These are phyloP conservation scores for Lepiota brunneoincarnata DNA, from an alignment of 768 basidiomycete species.

Conservation along the genomic window DNA sequence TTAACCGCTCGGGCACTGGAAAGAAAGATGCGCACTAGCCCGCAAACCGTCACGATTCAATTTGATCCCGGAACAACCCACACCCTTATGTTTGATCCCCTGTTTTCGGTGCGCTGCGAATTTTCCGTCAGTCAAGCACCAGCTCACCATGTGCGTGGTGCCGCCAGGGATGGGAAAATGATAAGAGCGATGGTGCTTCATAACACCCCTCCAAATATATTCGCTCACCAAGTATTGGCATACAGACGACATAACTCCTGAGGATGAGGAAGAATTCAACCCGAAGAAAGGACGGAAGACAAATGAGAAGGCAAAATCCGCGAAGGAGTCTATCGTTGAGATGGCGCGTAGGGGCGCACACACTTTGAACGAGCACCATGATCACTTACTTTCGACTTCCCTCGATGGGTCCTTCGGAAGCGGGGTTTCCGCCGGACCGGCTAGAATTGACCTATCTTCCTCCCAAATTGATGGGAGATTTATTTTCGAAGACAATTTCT, in stretches of 20 bases:
- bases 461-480: conserved; percentile 52
- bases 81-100: conserved; percentile 60
- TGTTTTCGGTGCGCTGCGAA: conserved; percentile 45
- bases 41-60: conserved; percentile 49
- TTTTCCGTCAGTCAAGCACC: conserved; percentile 16
- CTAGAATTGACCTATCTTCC: conserved; percentile 41
- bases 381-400: conserved; percentile 62
- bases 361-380: conserved; percentile 71
- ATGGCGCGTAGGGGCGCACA: conserved; percentile 48
- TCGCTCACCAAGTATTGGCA: background rate
- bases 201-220: background rate
- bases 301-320: conserved; percentile 25
- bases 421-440: conserved; percentile 6
- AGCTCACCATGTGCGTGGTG: background rate
- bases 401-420: conserved; percentile 59
- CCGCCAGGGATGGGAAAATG: conserved; percentile 61
- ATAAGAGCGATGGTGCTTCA: conserved; percentile 41
- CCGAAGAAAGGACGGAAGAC: conserved; percentile 27
- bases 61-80: conserved; percentile 48
- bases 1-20: conserved; percentile 3
- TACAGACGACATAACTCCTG: conserved; percentile 17
- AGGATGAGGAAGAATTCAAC: conserved; percentile 51
- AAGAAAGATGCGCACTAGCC: conserved; percentile 27
- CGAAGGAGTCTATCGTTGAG: conserved; percentile 31
- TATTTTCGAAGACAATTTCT: conserved; percentile 51